These are phyloP conservation scores for Viola odorata DNA, from an alignment of 345 rosid species.

Conservation along the genomic window DNA sequence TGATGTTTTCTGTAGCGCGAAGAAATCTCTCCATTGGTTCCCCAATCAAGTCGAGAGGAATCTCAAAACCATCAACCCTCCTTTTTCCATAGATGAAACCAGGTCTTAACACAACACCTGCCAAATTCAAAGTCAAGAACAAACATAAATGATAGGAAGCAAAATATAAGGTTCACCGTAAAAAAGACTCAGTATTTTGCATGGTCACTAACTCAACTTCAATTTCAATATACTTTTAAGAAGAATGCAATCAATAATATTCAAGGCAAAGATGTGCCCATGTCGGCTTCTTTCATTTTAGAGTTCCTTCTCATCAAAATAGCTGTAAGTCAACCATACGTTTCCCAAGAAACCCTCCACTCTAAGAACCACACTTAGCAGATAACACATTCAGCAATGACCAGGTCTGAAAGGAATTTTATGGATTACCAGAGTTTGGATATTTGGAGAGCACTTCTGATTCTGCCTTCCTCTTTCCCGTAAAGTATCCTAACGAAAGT, in stretches of 20 bases:
- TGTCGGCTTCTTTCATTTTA: not conserved
- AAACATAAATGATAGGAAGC: not conserved
- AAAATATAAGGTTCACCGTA: not conserved
- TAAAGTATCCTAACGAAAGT: constrained; percentile 72
- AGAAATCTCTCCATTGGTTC: constrained; percentile 65
- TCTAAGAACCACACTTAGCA: not conserved
- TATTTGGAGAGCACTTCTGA: constrained; percentile 84
- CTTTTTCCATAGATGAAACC: constrained; percentile 81
- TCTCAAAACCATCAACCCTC: constrained; percentile 62
- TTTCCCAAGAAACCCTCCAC: too few species aligned
- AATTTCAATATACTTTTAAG: too few species aligned
- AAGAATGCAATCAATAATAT: not conserved
- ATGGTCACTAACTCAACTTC: too few species aligned
- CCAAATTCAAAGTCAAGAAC: constrained; percentile 12
- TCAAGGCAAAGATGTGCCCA: not conserved
- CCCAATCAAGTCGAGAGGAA: constrained; percentile 77
- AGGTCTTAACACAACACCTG: constrained; percentile 85
- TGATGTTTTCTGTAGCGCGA: constrained; percentile 46
- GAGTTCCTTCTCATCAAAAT: too few species aligned
- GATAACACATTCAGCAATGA: not conserved
- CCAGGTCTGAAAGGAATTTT: not conserved
- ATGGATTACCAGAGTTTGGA: constrained; percentile 65
- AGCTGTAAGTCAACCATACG: too few species aligned
- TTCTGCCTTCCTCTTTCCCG: constrained; percentile 83
- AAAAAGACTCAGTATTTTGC: too few species aligned